These are phyloP conservation scores for Eleusine indica DNA, from an alignment of 176 grass and related monocot genomes.

Conservation along the genomic window DNA sequence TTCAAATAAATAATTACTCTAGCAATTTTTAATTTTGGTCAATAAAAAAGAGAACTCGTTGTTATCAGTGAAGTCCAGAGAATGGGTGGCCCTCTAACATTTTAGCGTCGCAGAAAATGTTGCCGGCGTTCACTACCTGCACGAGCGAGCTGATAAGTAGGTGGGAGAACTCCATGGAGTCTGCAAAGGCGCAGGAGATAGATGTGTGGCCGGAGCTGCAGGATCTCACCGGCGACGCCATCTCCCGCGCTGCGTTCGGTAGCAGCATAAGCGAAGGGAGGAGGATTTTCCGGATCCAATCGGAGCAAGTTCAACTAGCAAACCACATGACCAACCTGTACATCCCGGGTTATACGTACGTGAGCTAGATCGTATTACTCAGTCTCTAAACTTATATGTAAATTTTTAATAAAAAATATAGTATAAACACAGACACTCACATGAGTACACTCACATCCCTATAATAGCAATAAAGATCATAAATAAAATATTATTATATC, in stretches of 20 bases:
- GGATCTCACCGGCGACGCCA: slow-evolving; percentile 47
- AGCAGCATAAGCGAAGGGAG: slow-evolving; percentile 63
- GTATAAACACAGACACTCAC: too few relatives aligned
- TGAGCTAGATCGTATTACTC: slow-evolving; percentile 3
- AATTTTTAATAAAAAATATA: too few relatives aligned
- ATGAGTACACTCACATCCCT: too few relatives aligned
- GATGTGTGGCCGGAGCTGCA: slow-evolving; percentile 45
- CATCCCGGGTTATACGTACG: slow-evolving; percentile 48
- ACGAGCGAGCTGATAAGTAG: slow-evolving; percentile 39
- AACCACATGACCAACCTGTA: slow-evolving; percentile 5
- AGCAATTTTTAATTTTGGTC: too few relatives aligned
- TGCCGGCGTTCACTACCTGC: slow-evolving; percentile 41
- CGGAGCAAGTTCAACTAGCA: slow-evolving; percentile 33
- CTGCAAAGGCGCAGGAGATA: slow-evolving; percentile 1
- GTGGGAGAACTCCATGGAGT: slow-evolving; percentile 31
- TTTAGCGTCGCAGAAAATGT: slow-evolving; percentile 38
- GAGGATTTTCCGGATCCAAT: slow-evolving; percentile 54
- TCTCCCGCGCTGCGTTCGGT: slow-evolving; percentile 59
- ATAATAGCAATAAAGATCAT: too few relatives aligned
- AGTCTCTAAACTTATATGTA: too few relatives aligned
- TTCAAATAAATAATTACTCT: too few relatives aligned
- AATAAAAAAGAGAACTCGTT: too few relatives aligned
- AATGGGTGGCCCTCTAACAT: too few relatives aligned
- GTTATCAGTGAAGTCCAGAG: too few relatives aligned
- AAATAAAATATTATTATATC: too few relatives aligned